Evolutionary conservation across 164 flowering plant genomes (phyloP).

Genomic region (Berberis thunbergii): DNA sequence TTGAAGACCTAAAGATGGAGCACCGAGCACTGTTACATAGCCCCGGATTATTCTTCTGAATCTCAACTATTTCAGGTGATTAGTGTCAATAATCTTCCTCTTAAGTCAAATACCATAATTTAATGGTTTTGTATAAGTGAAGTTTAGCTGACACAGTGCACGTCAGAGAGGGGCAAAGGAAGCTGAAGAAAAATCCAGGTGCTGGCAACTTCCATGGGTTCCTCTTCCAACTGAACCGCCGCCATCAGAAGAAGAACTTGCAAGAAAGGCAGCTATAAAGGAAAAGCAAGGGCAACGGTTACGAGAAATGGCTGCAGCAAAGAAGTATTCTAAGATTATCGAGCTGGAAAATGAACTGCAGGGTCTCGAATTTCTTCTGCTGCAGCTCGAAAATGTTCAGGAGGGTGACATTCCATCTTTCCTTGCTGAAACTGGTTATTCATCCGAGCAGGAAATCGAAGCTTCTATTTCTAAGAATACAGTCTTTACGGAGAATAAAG

Average conservation of each 20-base stretch:
- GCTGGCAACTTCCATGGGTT: slow-evolving; percentile 94
- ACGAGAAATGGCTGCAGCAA: slow-evolving; percentile 95
- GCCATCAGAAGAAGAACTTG: slow-evolving; percentile 90
- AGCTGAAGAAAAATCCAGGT: slow-evolving; percentile 76
- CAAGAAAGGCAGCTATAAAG: slow-evolving; percentile 88
- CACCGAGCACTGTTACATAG: slow-evolving; percentile 92
- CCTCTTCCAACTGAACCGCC: slow-evolving; percentile 71
- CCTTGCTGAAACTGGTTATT: slow-evolving; percentile 61
- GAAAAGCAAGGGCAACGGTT: slow-evolving; percentile 91
- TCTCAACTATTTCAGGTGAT: slow-evolving; percentile 67
- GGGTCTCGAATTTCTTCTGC: slow-evolving; percentile 69
- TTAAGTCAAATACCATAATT: neutral
- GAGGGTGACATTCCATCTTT: slow-evolving; percentile 57
- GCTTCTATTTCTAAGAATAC: slow-evolving; percentile 46
- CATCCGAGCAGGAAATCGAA: slow-evolving; percentile 77
- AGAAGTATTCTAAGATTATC: slow-evolving; percentile 68
- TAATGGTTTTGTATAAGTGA: neutral
- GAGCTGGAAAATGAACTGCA: slow-evolving; percentile 78
- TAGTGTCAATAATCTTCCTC: neutral
- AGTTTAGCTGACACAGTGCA: neutral
- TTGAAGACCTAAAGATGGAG: slow-evolving; percentile 95
- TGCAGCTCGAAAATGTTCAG: slow-evolving; percentile 56
- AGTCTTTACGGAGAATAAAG: slow-evolving; percentile 71
- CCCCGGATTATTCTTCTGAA: slow-evolving; percentile 77
- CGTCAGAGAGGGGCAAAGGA: slow-evolving; percentile 71